phyloP scores from a whole-genome alignment of 805 yeast species.

The Cyberlindnera misumaiensis region DNA sequence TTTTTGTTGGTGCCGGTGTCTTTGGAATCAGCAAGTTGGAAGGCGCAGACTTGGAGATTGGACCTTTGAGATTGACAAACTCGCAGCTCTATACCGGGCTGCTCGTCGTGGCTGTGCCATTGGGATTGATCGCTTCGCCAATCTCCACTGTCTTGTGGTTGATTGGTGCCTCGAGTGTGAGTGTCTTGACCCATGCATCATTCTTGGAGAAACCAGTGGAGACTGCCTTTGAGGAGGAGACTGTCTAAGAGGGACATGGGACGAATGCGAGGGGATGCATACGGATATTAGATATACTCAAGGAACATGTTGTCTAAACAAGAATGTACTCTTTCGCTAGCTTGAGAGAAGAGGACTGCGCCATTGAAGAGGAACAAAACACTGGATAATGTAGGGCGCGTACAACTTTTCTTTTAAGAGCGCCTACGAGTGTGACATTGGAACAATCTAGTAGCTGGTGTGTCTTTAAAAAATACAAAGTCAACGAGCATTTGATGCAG shows the following conservation, averaged over 20 bases:
- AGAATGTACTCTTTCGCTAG: too few relatives aligned
- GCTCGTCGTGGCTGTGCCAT: constrained; percentile 67
- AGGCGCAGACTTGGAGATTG: constrained; percentile 75
- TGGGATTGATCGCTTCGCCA: constrained; percentile 85
- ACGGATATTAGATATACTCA: too few relatives aligned
- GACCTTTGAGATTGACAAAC: constrained; percentile 62
- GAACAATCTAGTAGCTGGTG: too few relatives aligned
- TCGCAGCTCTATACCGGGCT: constrained; percentile 82
- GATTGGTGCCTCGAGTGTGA: constrained; percentile 73
- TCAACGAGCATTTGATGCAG: too few relatives aligned
- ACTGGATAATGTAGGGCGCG: too few relatives aligned
- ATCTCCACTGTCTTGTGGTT: constrained; percentile 88
- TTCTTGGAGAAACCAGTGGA: constrained; percentile 94
- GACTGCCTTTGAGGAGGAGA: constrained; percentile 82
- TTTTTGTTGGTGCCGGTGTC: constrained; percentile 66
- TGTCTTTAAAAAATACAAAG: too few relatives aligned
- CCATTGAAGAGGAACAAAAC: too few relatives aligned
- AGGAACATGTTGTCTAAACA: too few relatives aligned
- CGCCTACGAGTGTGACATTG: too few relatives aligned
- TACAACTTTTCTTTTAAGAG: too few relatives aligned
- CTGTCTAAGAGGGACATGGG: constrained; percentile 10
- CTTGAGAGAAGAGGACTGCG: too few relatives aligned
- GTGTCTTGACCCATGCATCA: constrained; percentile 81
- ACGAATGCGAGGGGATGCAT: too few relatives aligned
- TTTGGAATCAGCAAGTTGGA: constrained; percentile 70